phyloP scores from a whole-genome alignment of 768 basidiomycete species.

The Tylopilus plumbeoviolaceoides region DNA sequence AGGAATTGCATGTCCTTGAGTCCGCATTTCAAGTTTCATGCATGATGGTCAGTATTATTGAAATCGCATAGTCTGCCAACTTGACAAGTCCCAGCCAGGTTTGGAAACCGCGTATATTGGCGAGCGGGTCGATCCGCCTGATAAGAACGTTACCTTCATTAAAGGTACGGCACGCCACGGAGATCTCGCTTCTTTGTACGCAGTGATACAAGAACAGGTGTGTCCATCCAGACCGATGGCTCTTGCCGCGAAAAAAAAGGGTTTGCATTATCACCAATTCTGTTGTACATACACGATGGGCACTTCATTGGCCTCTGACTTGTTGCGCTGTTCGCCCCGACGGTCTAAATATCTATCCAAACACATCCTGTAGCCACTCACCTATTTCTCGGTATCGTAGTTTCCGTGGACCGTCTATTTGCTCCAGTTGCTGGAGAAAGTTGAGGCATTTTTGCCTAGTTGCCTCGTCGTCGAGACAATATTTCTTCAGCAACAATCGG shows the following conservation, averaged over 20 bases:
- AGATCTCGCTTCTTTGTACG: no score
- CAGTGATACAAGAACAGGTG: background rate
- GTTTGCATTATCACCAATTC: background rate
- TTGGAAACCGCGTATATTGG: no score
- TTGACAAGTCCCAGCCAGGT: no score
- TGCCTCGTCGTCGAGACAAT: slow-evolving; percentile 35
- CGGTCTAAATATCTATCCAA: background rate
- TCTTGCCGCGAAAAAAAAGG: background rate
- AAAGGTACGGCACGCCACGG: no score
- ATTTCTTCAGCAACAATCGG: slow-evolving; percentile 54
- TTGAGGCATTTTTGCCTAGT: slow-evolving; percentile 43
- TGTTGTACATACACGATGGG: background rate
- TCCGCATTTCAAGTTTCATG: no score
- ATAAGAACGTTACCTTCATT: no score
- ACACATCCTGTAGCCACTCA: slow-evolving; percentile 24
- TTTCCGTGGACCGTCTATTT: slow-evolving; percentile 62
- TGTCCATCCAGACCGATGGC: background rate
- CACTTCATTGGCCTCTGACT: slow-evolving; percentile 6
- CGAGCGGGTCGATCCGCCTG: no score
- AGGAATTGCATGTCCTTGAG: no score
- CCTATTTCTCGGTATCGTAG: slow-evolving; percentile 68
- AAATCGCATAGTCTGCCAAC: no score
- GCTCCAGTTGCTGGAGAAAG: slow-evolving; percentile 53
- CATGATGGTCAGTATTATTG: no score
- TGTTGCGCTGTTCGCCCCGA: slow-evolving; percentile 19